A percentile compares a stretch with the other conserved stretches of the same genome.
Conservation (phyloP, 805 yeast genomes). For the Pichia exigua region DNA sequence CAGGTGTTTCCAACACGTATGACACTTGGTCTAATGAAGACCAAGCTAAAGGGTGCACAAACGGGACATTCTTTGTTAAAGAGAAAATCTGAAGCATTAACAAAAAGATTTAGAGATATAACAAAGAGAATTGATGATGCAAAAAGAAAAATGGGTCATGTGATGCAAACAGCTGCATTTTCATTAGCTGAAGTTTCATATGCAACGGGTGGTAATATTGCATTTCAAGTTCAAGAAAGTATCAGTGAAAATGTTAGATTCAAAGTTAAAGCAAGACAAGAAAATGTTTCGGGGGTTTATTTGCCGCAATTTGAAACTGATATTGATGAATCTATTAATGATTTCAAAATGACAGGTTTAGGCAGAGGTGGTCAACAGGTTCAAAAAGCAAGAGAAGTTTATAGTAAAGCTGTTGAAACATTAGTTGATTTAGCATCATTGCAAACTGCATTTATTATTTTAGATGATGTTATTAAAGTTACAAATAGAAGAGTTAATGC, state of each 20-base stretch:
- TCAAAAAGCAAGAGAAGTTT: slow-evolving; percentile 86
- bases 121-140: slow-evolving; percentile 91
- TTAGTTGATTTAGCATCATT: slow-evolving; percentile 90
- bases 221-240: slow-evolving; percentile 91
- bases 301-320: slow-evolving; percentile 87
- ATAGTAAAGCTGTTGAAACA: slow-evolving; percentile 94
- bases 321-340: slow-evolving; percentile 79
- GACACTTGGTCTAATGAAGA: slow-evolving; percentile 93
- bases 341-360: slow-evolving; percentile 91
- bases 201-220: slow-evolving; percentile 94
- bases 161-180: slow-evolving; percentile 97
- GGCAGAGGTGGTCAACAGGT: slow-evolving; percentile 99
- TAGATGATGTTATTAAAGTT: slow-evolving; percentile 96
- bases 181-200: slow-evolving; percentile 95
- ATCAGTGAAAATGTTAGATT: slow-evolving; percentile 80
- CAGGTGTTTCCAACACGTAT: slow-evolving; percentile 96
- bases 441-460: slow-evolving; percentile 92
- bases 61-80: slow-evolving; percentile 91
- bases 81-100: slow-evolving; percentile 94
- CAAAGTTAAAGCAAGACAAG: slow-evolving; percentile 85
- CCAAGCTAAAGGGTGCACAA: slow-evolving; percentile 93
- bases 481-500: slow-evolving; percentile 98
- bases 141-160: slow-evolving; percentile 94
- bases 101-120: slow-evolving; percentile 93
- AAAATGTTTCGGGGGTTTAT: slow-evolving; percentile 92